Percentiles rank a stretch among this genome's conserved stretches.
These are phyloP conservation scores for Bolboschoenus planiculmis DNA, from an alignment of 176 grass and related monocot species.

Conservation along the genomic window DNA sequence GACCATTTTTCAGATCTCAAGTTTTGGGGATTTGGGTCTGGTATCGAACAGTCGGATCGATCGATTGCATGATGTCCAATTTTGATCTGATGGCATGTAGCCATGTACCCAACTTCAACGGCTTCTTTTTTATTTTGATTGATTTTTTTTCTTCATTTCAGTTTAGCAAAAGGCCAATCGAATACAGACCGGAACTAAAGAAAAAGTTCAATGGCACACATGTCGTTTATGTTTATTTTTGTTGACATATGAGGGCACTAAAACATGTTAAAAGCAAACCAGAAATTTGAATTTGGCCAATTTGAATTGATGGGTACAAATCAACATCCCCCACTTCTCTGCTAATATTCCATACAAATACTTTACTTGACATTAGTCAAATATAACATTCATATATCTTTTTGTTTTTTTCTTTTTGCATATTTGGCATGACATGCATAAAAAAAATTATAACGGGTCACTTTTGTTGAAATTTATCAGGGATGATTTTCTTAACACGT, in stretches of 20 bases:
- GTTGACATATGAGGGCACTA: neutral
- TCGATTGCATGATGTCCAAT: neutral
- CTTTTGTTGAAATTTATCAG: neutral
- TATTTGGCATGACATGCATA: neutral
- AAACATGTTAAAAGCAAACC: too few relatives aligned
- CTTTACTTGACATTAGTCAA: neutral
- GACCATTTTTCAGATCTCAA: neutral
- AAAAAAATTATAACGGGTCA: neutral
- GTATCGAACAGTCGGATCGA: neutral
- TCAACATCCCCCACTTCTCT: neutral
- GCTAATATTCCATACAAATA: too few relatives aligned
- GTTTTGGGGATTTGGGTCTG: constrained; percentile 5
- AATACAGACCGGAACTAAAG: neutral
- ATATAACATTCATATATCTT: neutral
- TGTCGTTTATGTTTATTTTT: neutral
- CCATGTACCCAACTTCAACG: neutral
- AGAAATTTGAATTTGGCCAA: neutral
- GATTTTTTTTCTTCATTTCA: neutral
- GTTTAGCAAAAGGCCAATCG: neutral
- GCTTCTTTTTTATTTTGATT: neutral
- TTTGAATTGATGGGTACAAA: neutral
- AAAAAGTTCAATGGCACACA: neutral
- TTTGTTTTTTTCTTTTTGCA: neutral
- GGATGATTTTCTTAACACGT: neutral
- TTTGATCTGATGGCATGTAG: neutral